A percentile compares a stretch with the other conserved stretches of the same genome.
phyloP scores from a whole-genome alignment of 257 asterid species.

The Solanum megistacrolobum region DNA sequence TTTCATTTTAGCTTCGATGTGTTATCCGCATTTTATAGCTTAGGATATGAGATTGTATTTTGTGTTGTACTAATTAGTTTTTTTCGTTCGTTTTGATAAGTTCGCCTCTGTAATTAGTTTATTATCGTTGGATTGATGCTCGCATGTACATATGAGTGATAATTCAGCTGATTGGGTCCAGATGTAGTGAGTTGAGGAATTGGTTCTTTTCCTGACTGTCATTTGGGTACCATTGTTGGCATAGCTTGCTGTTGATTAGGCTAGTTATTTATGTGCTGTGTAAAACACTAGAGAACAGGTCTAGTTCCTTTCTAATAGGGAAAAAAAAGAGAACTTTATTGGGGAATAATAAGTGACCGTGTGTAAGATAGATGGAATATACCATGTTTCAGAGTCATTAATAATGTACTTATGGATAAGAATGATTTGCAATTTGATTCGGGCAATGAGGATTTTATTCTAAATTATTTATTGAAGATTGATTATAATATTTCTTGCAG shows the following conservation, averaged over 20 bases:
- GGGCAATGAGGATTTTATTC: neutral
- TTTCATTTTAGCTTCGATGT: neutral
- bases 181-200: neutral
- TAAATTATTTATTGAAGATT: neutral
- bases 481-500: neutral
- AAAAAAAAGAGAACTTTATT: neutral
- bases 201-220: neutral
- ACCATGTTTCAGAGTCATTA: neutral
- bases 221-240: neutral
- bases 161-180: neutral
- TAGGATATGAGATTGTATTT: neutral
- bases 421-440: neutral
- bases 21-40: neutral
- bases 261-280: neutral
- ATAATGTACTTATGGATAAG: neutral
- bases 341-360: neutral
- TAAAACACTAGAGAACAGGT: neutral
- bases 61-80: neutral
- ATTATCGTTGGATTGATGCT: neutral
- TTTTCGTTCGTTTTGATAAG: neutral
- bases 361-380: neutral
- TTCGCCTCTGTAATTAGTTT: neutral
- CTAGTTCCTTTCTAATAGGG: neutral
- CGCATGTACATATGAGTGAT: neutral
- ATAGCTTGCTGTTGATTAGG: neutral